These are phyloP conservation scores for Pogostemon cablin DNA, from an alignment of 257 asterid genomes.

Conservation along the genomic window DNA sequence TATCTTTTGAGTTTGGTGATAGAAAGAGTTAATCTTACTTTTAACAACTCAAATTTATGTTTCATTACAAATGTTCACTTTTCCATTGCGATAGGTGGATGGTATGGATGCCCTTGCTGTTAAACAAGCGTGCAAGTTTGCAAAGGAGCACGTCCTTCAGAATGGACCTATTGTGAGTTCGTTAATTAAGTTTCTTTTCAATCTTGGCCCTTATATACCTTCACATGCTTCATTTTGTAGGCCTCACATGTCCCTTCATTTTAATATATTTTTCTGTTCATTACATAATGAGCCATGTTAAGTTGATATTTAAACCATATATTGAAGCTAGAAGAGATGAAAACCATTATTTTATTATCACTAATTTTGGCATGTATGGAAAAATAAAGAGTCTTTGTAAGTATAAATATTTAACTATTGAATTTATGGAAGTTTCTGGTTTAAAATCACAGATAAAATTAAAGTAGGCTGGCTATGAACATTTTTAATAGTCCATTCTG, in stretches of 20 bases:
- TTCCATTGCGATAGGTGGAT: constrained; percentile 67
- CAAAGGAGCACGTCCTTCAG: constrained; percentile 88
- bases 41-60: neutral
- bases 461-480: neutral
- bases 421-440: constrained; percentile 22
- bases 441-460: neutral
- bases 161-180: constrained; percentile 96
- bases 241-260: constrained; percentile 3
- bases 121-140: constrained; percentile 95
- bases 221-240: neutral
- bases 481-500: no score
- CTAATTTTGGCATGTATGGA: constrained; percentile 22
- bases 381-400: neutral
- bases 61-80: constrained; percentile 2
- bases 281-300: constrained; percentile 17
- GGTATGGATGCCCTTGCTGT: constrained; percentile 99
- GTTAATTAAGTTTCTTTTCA: constrained; percentile 14
- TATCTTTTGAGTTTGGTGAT: constrained; percentile 15
- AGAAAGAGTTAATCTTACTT: neutral
- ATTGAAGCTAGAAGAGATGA: constrained; percentile 14
- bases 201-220: constrained; percentile 7
- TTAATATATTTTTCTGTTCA: neutral
- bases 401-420: neutral
- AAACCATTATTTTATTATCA: neutral
- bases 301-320: constrained; percentile 5